Percentiles rank a stretch among this genome's conserved stretches.
Conservation (phyloP, 1,284 basidiomycete species). For the Cryptococcus sp. region DNA sequence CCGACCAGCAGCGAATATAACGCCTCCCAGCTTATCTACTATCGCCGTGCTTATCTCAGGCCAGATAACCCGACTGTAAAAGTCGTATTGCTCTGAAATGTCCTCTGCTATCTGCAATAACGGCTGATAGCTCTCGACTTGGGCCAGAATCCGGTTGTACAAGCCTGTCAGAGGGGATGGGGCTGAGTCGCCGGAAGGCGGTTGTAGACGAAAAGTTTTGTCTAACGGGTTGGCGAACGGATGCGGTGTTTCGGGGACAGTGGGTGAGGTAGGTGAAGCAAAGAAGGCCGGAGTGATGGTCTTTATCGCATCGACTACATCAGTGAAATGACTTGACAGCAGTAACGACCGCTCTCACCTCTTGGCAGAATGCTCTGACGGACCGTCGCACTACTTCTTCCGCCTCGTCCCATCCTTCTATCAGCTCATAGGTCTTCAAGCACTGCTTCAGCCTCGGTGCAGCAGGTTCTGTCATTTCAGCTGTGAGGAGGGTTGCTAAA, state of each 20-base stretch:
- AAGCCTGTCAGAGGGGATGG: constrained; percentile 61
- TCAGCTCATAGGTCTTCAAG: constrained; percentile 74
- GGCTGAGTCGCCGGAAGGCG: constrained; percentile 2
- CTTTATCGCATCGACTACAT: constrained; percentile 13
- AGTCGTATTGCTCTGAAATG: constrained; percentile 63
- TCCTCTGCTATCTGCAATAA: constrained; percentile 75
- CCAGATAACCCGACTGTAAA: constrained; percentile 86
- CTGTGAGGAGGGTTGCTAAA: constrained; percentile 73
- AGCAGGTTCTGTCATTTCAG: constrained; percentile 51
- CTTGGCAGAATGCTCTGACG: constrained; percentile 71
- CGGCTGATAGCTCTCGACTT: constrained; percentile 67
- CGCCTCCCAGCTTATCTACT: constrained; percentile 75
- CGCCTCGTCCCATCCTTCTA: constrained; percentile 79
- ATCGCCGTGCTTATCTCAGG: constrained; percentile 75
- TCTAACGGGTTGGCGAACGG: constrained; percentile 20
- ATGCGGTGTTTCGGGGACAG: constrained; percentile 32
- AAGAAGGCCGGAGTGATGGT: constrained; percentile 36
- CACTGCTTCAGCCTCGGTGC: constrained; percentile 70
- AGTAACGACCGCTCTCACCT: constrained; percentile 56
- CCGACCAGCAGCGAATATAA: constrained; percentile 86
- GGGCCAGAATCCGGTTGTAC: constrained; percentile 80
- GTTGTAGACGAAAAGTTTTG: constrained; percentile 11
- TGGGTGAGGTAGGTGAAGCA: constrained; percentile 21
- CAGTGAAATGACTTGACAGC: not conserved
- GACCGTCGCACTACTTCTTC: constrained; percentile 76